These are phyloP conservation scores for Leccinum proximum DNA, from an alignment of 1,284 basidiomycete genomes.

Conservation along the genomic window DNA sequence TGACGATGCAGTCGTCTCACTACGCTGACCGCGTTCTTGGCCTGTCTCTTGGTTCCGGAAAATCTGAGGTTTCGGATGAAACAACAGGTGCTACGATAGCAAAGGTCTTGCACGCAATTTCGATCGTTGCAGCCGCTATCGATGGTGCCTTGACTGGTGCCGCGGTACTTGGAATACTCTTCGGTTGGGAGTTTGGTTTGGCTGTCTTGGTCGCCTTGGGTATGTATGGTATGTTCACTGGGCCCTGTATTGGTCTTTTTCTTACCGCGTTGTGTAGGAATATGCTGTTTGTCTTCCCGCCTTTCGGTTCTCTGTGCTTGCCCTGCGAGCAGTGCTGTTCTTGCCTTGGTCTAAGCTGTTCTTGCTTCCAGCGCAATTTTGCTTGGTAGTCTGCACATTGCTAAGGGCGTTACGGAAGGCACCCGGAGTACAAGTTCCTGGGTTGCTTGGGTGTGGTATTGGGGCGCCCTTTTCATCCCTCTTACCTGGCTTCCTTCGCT, in stretches of 20 bases:
- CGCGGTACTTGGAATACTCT: constrained; percentile 58
- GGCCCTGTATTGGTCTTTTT: not conserved
- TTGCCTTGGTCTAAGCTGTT: constrained; percentile 77
- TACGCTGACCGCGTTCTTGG: constrained; percentile 80
- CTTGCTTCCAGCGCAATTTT: constrained; percentile 38
- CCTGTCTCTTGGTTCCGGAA: constrained; percentile 68
- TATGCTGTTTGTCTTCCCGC: not conserved
- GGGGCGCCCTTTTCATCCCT: constrained; percentile 26
- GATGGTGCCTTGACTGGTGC: constrained; percentile 74
- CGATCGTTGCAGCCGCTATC: constrained; percentile 75
- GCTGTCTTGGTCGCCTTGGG: constrained; percentile 78
- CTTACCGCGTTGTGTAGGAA: no score
- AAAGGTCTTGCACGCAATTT: constrained; percentile 90
- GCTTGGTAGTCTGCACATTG: constrained; percentile 52
- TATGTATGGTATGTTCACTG: constrained; percentile 55
- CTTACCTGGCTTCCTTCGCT: constrained; percentile 26
- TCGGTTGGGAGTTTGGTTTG: constrained; percentile 66
- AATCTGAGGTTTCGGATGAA: constrained; percentile 44
- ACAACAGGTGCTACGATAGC: constrained; percentile 81
- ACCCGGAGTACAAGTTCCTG: constrained; percentile 29
- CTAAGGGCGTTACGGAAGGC: constrained; percentile 27
- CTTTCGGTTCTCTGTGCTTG: constrained; percentile 10
- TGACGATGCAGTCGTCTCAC: constrained; percentile 69
- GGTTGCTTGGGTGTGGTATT: constrained; percentile 31
- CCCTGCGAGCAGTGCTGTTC: constrained; percentile 39